phyloP scores from a whole-genome alignment of 208 protist species.

The Wallacemonas sp. region DNA sequence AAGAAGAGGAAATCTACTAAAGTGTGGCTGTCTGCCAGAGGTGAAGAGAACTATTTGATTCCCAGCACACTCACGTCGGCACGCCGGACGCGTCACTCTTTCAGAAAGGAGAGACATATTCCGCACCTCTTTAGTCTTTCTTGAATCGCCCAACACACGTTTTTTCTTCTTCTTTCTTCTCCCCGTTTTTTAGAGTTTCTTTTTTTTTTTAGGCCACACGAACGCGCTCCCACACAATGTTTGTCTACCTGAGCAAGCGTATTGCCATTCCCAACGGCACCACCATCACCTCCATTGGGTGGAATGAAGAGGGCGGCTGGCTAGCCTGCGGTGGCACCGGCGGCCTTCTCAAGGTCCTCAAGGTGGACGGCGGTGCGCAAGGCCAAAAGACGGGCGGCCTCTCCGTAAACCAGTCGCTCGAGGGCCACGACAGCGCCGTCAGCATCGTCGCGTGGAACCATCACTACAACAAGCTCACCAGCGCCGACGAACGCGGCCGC shows the following conservation, averaged over 20 bases:
- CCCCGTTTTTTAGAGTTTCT: background rate
- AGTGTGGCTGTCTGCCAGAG: too few species aligned
- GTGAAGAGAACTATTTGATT: too few species aligned
- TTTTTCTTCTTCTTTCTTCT: background rate
- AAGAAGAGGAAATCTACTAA: conserved; percentile 7
- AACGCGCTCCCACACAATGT: conserved; percentile 66
- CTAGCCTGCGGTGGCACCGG: conserved; percentile 95
- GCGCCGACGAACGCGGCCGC: conserved; percentile 91
- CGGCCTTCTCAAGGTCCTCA: conserved; percentile 96
- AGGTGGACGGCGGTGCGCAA: conserved; percentile 84
- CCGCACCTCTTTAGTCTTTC: too few species aligned
- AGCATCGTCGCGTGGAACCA: conserved; percentile 95
- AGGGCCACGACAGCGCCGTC: conserved; percentile 89
- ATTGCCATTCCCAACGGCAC: conserved; percentile 96
- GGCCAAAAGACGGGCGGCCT: conserved; percentile 84
- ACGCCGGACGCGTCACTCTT: too few species aligned
- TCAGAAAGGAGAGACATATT: too few species aligned
- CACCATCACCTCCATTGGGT: conserved; percentile 84
- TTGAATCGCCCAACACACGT: too few species aligned
- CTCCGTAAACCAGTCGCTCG: conserved; percentile 95
- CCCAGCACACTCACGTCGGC: too few species aligned
- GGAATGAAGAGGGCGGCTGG: conserved; percentile 97
- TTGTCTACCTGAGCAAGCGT: conserved; percentile 96
- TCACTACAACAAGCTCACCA: conserved; percentile 95
- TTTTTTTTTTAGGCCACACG: background rate